phyloP scores from a whole-genome alignment of 2,329 filamentous ascomycete genomes.

The Xenoacremonium recifei region DNA sequence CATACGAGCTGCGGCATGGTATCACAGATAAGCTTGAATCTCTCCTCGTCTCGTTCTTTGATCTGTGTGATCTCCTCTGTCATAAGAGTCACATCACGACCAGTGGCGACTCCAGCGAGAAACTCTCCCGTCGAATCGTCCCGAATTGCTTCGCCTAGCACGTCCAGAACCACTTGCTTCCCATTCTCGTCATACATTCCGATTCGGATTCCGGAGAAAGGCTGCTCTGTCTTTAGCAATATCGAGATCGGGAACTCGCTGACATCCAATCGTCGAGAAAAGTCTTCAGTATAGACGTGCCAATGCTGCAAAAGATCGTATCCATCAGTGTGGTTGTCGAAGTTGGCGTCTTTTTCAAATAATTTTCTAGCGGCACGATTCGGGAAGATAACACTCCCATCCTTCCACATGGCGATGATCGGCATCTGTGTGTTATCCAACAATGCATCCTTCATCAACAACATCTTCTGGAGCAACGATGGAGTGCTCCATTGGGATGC shows the following conservation, averaged over 20 bases:
- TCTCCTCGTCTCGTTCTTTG: constrained; percentile 67
- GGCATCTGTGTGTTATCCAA: constrained; percentile 74
- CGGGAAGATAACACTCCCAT: constrained; percentile 70
- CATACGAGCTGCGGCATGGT: constrained; percentile 72
- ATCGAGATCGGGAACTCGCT: constrained; percentile 67
- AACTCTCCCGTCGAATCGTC: constrained; percentile 70
- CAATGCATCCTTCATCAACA: constrained; percentile 73
- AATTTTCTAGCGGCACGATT: constrained; percentile 63
- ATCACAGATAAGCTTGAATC: constrained; percentile 75
- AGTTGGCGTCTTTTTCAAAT: constrained; percentile 42
- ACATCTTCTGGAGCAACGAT: constrained; percentile 70
- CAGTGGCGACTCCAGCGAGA: constrained; percentile 68
- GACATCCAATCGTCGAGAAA: constrained; percentile 53
- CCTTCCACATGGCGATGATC: constrained; percentile 78
- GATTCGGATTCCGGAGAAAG: constrained; percentile 58
- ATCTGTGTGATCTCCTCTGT: constrained; percentile 68
- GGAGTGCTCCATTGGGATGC: constrained; percentile 55
- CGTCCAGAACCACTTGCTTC: constrained; percentile 59
- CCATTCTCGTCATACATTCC: constrained; percentile 59
- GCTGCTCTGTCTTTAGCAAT: constrained; percentile 59
- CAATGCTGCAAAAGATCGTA: constrained; percentile 60
- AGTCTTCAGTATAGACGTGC: constrained; percentile 64
- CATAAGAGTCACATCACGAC: constrained; percentile 70
- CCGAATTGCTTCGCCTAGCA: constrained; percentile 64
- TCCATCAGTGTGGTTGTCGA: constrained; percentile 42